phyloP scores from a whole-genome alignment of 176 grass and related monocot genomes.

The Lolium perenne region DNA sequence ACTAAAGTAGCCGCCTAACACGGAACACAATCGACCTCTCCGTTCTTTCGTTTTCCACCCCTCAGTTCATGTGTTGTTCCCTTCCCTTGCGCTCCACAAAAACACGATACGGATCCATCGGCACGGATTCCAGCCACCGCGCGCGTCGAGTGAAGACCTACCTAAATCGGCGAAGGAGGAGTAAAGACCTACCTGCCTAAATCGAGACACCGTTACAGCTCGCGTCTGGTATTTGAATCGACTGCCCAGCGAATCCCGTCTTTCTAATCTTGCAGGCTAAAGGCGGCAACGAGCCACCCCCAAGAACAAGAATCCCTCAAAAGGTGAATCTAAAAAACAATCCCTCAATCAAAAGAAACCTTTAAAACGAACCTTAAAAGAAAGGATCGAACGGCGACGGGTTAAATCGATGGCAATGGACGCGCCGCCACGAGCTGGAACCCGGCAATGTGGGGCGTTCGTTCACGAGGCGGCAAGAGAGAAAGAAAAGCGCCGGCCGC shows the following conservation, averaged over 20 bases:
- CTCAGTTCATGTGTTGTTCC: neutral
- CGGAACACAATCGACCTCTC: neutral
- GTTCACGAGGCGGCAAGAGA: neutral
- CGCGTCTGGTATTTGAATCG: neutral
- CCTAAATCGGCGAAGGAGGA: neutral
- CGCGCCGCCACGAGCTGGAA: slow-evolving; percentile 9
- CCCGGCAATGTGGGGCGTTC: neutral
- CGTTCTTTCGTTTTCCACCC: too few relatives aligned
- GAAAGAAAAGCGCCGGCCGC: too few relatives aligned
- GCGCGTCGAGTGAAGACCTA: too few relatives aligned
- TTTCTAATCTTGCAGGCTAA: neutral
- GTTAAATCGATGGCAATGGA: neutral
- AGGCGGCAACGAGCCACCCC: neutral
- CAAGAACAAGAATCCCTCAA: neutral
- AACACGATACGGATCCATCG: neutral
- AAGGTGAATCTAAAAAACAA: neutral
- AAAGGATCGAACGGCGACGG: neutral
- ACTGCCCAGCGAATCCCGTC: neutral
- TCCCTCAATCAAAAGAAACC: neutral
- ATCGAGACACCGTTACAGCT: neutral
- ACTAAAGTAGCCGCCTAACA: neutral
- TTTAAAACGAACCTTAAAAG: neutral
- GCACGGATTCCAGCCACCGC: neutral
- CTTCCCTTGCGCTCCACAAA: neutral
- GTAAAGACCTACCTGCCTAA: too few relatives aligned